A percentile compares a stretch with the other conserved stretches of the same genome.
phyloP scores from a whole-genome alignment of 139 green algal genomes.

The Tetraselmis striata region DNA sequence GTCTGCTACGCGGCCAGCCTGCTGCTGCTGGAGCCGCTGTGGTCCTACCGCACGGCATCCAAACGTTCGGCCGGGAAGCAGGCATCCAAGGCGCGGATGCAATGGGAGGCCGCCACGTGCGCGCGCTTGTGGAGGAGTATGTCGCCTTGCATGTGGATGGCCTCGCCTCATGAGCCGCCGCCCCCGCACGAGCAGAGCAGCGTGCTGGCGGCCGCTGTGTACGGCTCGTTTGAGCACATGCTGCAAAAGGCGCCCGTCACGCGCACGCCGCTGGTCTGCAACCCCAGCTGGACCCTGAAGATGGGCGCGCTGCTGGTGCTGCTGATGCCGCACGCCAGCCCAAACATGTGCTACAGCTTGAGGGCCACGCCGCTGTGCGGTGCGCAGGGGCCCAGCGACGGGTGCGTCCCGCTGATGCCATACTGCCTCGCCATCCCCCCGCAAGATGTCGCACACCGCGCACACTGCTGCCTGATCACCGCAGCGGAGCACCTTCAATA shows the following conservation, averaged over 20 bases:
- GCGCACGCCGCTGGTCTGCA: neutral
- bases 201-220: neutral
- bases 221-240: neutral
- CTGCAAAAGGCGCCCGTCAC: neutral
- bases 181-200: neutral
- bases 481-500: neutral
- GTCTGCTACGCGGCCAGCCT: neutral
- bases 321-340: neutral
- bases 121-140: neutral
- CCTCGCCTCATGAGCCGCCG: neutral
- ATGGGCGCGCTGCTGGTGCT: neutral
- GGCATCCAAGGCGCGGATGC: too few relatives aligned
- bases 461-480: neutral
- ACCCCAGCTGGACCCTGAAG: neutral
- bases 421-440: neutral
- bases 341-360: neutral
- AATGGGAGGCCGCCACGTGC: too few relatives aligned
- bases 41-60: too few relatives aligned
- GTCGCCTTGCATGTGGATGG: neutral
- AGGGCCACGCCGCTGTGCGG: neutral
- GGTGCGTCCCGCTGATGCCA: neutral
- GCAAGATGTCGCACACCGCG: neutral
- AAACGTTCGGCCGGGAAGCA: too few relatives aligned
- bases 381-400: neutral
- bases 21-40: neutral